phyloP scores from a whole-genome alignment of 2,329 filamentous ascomycete genomes.

The Pseudofabraea citricarpa region DNA sequence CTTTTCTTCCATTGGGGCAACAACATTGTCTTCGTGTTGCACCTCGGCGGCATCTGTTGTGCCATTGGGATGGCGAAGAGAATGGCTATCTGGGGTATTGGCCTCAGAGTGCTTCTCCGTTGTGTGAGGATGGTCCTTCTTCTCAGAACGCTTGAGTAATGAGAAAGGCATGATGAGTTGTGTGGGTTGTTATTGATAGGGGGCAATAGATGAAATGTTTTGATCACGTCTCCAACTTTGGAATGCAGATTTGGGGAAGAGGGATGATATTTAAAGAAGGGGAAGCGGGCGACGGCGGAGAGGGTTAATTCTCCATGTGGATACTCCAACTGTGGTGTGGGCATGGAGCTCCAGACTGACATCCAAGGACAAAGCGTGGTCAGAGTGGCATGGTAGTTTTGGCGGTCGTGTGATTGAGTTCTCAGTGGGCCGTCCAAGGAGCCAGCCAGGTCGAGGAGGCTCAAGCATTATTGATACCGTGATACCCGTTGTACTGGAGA shows the following conservation, averaged over 20 bases:
- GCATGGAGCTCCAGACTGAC: no score
- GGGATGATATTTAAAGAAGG: neutral
- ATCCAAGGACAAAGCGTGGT: no score
- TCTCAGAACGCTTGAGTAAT: neutral
- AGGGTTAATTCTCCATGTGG: neutral
- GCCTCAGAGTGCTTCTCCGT: neutral
- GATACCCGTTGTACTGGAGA: neutral
- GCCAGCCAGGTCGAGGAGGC: no score
- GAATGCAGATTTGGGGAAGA: neutral
- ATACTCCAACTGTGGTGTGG: no score
- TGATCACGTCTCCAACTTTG: no score
- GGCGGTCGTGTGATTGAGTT: no score
- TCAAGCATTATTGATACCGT: neutral
- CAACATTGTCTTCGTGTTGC: neutral
- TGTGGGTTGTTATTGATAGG: no score
- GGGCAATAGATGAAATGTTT: no score
- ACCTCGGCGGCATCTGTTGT: neutral
- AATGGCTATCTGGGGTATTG: neutral
- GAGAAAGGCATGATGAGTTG: no score
- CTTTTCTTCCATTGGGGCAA: slow-evolving; percentile 3
- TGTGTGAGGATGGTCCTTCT: neutral
- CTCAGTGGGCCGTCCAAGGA: neutral
- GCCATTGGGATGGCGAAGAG: neutral
- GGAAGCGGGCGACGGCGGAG: neutral
- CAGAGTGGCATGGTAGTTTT: slow-evolving; percentile 2